Percentiles rank a stretch among this genome's conserved stretches.
Evolutionary conservation across 2,329 filamentous ascomycete genomes (phyloP).

Genomic region (Thielaviopsis cerberus): DNA sequence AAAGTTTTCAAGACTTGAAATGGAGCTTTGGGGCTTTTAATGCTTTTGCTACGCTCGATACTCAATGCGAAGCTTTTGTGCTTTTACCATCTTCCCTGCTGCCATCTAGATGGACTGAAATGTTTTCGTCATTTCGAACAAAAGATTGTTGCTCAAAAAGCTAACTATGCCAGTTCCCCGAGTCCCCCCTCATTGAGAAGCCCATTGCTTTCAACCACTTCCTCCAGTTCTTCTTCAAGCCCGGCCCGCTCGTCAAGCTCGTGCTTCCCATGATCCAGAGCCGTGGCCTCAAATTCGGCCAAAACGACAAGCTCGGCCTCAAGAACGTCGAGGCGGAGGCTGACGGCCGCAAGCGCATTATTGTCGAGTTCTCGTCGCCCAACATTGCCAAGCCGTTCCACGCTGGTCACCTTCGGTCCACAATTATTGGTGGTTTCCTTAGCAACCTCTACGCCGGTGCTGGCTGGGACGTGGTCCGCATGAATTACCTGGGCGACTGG

Average conservation of each 20-base stretch:
- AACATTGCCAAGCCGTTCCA: conserved; percentile 80
- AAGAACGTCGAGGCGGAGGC: conserved; percentile 42
- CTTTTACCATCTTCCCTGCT: too few relatives aligned
- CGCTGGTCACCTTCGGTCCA: conserved; percentile 57
- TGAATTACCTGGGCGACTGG: conserved; percentile 71
- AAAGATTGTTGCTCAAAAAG: too few relatives aligned
- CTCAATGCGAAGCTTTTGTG: too few relatives aligned
- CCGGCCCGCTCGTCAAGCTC: conserved; percentile 42
- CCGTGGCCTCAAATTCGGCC: conserved; percentile 40
- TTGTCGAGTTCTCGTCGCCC: conserved; percentile 70
- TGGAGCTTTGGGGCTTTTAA: too few relatives aligned
- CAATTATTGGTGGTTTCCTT: conserved; percentile 63
- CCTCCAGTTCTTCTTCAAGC: conserved; percentile 64
- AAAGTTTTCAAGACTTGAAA: neutral
- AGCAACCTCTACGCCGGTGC: conserved; percentile 51
- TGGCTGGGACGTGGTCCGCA: conserved; percentile 54
- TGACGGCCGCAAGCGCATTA: conserved; percentile 43
- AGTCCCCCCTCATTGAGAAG: conserved; percentile 54
- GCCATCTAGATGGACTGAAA: too few relatives aligned
- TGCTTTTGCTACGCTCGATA: too few relatives aligned
- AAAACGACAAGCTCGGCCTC: conserved; percentile 40
- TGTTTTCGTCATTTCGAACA: too few relatives aligned
- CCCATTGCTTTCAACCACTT: conserved; percentile 50
- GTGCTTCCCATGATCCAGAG: conserved; percentile 52
- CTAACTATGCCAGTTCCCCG: conserved; percentile 38